phyloP scores from a whole-genome alignment of 768 basidiomycete species.

The Pilatotrama ljubarskyi region DNA sequence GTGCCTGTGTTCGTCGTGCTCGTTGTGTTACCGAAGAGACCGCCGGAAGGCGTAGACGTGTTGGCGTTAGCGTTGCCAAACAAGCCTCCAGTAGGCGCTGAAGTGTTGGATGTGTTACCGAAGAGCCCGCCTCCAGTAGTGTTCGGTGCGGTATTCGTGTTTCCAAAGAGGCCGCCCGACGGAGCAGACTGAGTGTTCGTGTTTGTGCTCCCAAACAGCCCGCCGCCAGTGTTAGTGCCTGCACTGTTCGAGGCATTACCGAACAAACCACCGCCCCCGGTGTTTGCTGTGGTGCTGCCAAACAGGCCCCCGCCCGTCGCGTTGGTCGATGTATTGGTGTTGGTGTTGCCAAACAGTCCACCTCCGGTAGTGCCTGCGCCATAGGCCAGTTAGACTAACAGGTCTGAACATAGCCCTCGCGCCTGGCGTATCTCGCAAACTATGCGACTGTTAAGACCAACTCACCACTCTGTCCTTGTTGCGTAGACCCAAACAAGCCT shows the following conservation, averaged over 20 bases:
- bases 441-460: not conserved
- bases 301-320: conserved; percentile 26
- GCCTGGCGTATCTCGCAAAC: too few species aligned
- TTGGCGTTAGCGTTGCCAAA: conserved; percentile 17
- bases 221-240: conserved; percentile 18
- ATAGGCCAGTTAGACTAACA: conserved; percentile 9
- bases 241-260: conserved; percentile 19
- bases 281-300: conserved; percentile 24
- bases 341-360: conserved; percentile 27
- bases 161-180: conserved; percentile 29
- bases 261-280: conserved; percentile 23
- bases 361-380: conserved; percentile 12
- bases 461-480: conserved; percentile 17
- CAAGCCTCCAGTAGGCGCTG: conserved; percentile 15
- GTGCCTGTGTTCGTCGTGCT: not conserved
- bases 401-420: too few species aligned
- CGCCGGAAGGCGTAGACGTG: conserved; percentile 5
- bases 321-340: conserved; percentile 9
- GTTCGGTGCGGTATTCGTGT: conserved; percentile 11
- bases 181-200: conserved; percentile 14
- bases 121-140: conserved; percentile 25
- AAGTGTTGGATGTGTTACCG: conserved; percentile 17
- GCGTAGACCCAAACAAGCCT: conserved; percentile 15
- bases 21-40: conserved; percentile 22
- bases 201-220: conserved; percentile 18